Base-by-base conservation (phyloP, 805 yeast species). In the Yarrowia bubula region DNA sequence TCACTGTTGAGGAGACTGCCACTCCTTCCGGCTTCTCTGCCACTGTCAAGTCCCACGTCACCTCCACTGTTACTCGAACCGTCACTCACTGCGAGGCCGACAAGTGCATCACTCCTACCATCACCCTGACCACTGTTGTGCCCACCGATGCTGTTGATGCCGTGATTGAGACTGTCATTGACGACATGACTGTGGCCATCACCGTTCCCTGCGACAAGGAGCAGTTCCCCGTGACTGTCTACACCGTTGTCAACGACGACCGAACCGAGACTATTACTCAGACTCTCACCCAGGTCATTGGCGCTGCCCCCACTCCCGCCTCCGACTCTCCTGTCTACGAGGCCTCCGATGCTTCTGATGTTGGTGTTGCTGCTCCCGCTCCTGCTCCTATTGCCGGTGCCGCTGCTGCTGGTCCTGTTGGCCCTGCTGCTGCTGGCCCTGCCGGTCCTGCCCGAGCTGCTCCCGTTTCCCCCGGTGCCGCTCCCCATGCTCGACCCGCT, bases 51-150 rank as follows among this genome's bases (percentile, higher is more conserved):
- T 17, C 39, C 99, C 71, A 89, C 87, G 69, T 85, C 85, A 72
- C 88, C 84, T 39, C 99, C 98, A 66, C 95, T 79, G 0, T 98
- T 98, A 66, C 90, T 75, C 90, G 90, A 92, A 69, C 90, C 83
- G 72, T 86, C 86, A 58, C 81, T 79, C 48, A 78, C 75, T 3
- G 70, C 70, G n/a, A 96, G 95, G 32, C 89, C 76, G 63, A 84
- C 86, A 32, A 93, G 77, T 67, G 81, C 83, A 1, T 98, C 91
- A 63, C 90, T 84, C 31, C 96, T 96, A 41, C 89, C 80, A 35
- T 96, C 96, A 22, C 92, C 86, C 50, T 85, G 87, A 74, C 95
- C 98, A 50, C 81, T n/a, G 32, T 33, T 1, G 55, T 48, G 5
- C 55, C 55, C 35, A 35, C 39, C 6, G 15, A 48, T 11, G 55